Evolutionary conservation across 352 stramenopile species (phyloP).

Genomic region (Pythium scleroteichum): DNA sequence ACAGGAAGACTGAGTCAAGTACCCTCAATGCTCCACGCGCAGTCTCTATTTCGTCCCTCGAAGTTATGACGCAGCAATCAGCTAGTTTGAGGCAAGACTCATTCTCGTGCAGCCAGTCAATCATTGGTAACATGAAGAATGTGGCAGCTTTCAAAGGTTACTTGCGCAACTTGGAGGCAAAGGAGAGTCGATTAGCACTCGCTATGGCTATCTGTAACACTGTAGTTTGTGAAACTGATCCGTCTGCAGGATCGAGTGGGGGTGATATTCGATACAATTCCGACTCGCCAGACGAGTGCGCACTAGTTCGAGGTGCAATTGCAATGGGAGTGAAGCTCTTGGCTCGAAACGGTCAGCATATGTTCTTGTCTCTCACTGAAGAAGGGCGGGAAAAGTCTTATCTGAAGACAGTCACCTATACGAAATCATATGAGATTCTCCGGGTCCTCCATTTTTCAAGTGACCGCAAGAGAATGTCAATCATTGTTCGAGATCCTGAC

Average conservation of each 20-base stretch:
- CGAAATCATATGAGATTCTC: constrained; percentile 66
- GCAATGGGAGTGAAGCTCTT: constrained; percentile 83
- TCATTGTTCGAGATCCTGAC: constrained; percentile 65
- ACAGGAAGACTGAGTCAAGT: constrained; percentile 33
- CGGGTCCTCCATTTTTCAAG: constrained; percentile 76
- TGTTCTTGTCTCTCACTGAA: constrained; percentile 67
- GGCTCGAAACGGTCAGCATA: constrained; percentile 43
- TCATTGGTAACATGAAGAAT: constrained; percentile 22
- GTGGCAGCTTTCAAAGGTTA: constrained; percentile 47
- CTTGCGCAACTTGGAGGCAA: constrained; percentile 48
- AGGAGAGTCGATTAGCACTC: constrained; percentile 62
- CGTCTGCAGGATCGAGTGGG: constrained; percentile 15
- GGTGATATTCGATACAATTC: constrained; percentile 82
- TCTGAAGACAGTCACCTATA: constrained; percentile 69
- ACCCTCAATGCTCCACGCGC: constrained; percentile 9
- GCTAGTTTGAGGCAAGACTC: constrained; percentile 18
- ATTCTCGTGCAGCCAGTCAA: constrained; percentile 1
- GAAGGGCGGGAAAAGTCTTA: constrained; percentile 55
- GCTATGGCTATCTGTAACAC: constrained; percentile 85
- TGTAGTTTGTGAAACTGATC: constrained; percentile 76
- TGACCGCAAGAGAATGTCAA: constrained; percentile 82
- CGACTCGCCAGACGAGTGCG: constrained; percentile 92
- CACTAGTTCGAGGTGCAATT: constrained; percentile 82
- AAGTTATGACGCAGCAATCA: constrained; percentile 16
- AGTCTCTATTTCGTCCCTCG: constrained; percentile 25